Base-by-base conservation (phyloP, 1,284 basidiomycete species). In the Apiotrichum mycotoxinovorans region DNA sequence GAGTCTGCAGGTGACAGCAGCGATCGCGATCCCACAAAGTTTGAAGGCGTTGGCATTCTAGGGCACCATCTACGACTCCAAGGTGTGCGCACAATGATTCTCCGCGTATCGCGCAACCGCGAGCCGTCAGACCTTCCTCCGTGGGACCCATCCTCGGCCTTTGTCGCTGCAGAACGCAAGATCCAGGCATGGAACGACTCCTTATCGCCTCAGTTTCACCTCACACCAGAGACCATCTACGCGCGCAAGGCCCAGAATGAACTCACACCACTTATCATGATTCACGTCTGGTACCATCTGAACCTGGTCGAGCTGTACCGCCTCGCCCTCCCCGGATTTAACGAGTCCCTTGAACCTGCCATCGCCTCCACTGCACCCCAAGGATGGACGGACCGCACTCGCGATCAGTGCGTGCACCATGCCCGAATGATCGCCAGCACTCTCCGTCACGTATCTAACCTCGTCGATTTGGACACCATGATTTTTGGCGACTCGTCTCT, bases 201-300 rank as follows among this genome's bases (percentile, higher is more conserved):
- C 4, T 51, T 65, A 17, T 45, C 62, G 0, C 52, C 57, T 0
- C 59, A 61, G 48, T 59, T 65, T 25, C 52, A 57, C 17, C 56
- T 65, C 23, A 54, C 51, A 8, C 52, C 59, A 7, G 62, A 63
- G 25, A 65, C 56, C 0, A 52, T 65, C n/a, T 61, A 54, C 41
- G 54, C 64, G 12, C 56, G 62, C 26, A 57, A 63, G 20, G 46
- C 43, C 17, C 61, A 61, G 46, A 59, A 63, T 41, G 54, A 63
- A 45, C 56, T 65, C 38, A 55, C 62, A 12, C 48, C 58, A 1
- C 55, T 65, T 9, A 46, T 57, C 11, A 65, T 65, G 64, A 52
- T 65, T 3, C 62, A 65, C 22, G 35, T 65, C 12, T 65, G 64
- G 64, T 65, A 65, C 45, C 51, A 65, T 50, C 34, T 37, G 33